phyloP scores from a whole-genome alignment of 257 asterid species.

The Ilex aquifolium region DNA sequence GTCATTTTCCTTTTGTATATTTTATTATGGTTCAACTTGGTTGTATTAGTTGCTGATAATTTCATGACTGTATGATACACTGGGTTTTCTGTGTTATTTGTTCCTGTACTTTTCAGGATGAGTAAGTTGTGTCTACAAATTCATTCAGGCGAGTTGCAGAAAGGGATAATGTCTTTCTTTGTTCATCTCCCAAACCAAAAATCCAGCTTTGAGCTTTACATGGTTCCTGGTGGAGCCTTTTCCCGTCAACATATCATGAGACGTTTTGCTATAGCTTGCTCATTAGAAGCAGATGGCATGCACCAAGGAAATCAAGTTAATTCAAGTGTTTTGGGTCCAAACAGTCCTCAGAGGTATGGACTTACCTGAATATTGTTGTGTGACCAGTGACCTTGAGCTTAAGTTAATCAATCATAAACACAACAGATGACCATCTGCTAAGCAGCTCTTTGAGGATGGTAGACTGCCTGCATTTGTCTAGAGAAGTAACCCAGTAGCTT shows the following conservation, averaged over 20 bases:
- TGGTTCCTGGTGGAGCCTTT: conserved; percentile 13
- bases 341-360: conserved; percentile 40
- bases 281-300: conserved; percentile 16
- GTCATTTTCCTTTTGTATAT: too few species aligned
- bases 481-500: too few species aligned
- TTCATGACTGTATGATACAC: too few species aligned
- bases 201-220: conserved; percentile 29
- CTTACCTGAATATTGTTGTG: not conserved
- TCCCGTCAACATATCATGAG: conserved; percentile 10
- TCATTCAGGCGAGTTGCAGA: conserved; percentile 21
- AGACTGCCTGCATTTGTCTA: too few species aligned
- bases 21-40: too few species aligned
- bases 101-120: not conserved
- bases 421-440: too few species aligned
- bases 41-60: too few species aligned
- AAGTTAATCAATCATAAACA: too few species aligned
- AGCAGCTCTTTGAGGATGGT: too few species aligned
- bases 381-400: too few species aligned
- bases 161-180: conserved; percentile 18
- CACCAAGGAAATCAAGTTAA: conserved; percentile 13
- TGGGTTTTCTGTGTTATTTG: too few species aligned
- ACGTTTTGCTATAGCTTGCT: conserved; percentile 23
- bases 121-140: conserved; percentile 16
- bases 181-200: conserved; percentile 20
- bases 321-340: conserved; percentile 21